A percentile compares a stretch with the other conserved stretches of the same genome.
Conservation (phyloP, 2,329 filamentous ascomycete species). For the Claviceps fusiformis region DNA sequence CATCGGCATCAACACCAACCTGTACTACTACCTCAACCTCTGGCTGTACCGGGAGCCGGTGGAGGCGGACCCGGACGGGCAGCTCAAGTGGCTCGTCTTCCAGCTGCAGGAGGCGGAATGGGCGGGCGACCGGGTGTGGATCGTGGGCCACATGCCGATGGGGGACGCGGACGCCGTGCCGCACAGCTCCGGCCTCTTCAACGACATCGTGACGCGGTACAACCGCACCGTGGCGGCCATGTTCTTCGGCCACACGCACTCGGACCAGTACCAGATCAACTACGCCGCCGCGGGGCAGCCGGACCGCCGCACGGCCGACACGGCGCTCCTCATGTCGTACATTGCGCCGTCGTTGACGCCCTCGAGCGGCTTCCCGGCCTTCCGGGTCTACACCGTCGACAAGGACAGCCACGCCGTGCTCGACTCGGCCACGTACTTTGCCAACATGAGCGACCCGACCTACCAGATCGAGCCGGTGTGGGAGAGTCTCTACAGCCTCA, state of each 20-base stretch:
- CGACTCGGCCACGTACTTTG: background rate
- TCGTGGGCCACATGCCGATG: slow-evolving; percentile 43
- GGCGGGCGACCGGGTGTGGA: slow-evolving; percentile 35
- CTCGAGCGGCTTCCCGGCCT: slow-evolving; percentile 38
- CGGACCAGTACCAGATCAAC: slow-evolving; percentile 40
- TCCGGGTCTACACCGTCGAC: slow-evolving; percentile 44
- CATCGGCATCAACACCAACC: slow-evolving; percentile 44
- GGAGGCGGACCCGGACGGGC: background rate
- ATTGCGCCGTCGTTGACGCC: slow-evolving; percentile 40
- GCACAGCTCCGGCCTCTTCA: slow-evolving; percentile 36
- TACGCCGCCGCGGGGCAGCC: slow-evolving; percentile 38
- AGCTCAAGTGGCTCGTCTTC: background rate
- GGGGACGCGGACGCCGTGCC: slow-evolving; percentile 36
- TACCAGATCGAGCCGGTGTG: background rate
- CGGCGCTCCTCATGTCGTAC: slow-evolving; percentile 36
- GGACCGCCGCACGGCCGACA: slow-evolving; percentile 22
- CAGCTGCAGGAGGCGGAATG: slow-evolving; percentile 35
- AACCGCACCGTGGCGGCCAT: slow-evolving; percentile 37
- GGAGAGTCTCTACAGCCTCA: background rate
- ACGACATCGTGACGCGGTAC: slow-evolving; percentile 39
- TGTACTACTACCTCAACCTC: slow-evolving; percentile 43
- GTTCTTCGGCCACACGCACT: slow-evolving; percentile 44
- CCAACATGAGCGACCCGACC: background rate
- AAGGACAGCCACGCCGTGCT: slow-evolving; percentile 32
- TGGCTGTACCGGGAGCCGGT: slow-evolving; percentile 24